A percentile compares a stretch with the other conserved stretches of the same genome.
phyloP scores from a whole-genome alignment of 2,329 filamentous ascomycete genomes.

The Leptographium wingfieldii region DNA sequence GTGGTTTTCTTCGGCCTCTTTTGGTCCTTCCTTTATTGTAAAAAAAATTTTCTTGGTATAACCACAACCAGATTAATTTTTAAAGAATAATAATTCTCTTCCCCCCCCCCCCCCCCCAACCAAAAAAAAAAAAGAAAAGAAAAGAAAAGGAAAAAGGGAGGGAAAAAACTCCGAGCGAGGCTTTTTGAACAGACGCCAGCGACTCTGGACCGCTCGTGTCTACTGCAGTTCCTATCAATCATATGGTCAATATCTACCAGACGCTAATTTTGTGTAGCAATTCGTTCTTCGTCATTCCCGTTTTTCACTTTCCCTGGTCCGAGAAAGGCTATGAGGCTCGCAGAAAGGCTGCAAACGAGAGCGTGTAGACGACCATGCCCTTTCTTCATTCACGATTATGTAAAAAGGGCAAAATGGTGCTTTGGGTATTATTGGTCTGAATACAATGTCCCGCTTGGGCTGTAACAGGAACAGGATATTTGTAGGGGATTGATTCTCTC shows the following conservation, averaged over 20 bases:
- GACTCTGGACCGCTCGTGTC: too few species aligned
- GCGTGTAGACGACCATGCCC: slow-evolving; percentile 16
- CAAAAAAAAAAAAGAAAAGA: too few species aligned
- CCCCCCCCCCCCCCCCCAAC: too few species aligned
- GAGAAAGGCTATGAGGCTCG: slow-evolving; percentile 56
- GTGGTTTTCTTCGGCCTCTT: too few species aligned
- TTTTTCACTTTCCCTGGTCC: slow-evolving; percentile 92
- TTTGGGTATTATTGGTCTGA: not conserved
- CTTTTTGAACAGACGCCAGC: too few species aligned
- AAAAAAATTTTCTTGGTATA: too few species aligned
- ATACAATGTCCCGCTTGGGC: not conserved
- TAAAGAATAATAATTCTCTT: not conserved
- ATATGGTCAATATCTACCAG: not conserved
- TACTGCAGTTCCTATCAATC: not conserved
- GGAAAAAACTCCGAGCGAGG: too few species aligned
- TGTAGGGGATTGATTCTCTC: not conserved
- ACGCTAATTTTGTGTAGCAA: slow-evolving; percentile 38
- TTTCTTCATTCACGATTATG: not conserved
- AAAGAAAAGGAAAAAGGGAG: too few species aligned
- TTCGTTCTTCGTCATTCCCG: slow-evolving; percentile 82
- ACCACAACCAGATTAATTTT: too few species aligned
- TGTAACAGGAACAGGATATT: not conserved
- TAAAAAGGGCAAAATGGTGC: not conserved
- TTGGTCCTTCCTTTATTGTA: too few species aligned
- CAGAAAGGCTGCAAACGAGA: slow-evolving; percentile 34